Evolutionary conservation across 805 yeast genomes (phyloP).

Genomic region (Maudiozyma serrabonitensis): DNA sequence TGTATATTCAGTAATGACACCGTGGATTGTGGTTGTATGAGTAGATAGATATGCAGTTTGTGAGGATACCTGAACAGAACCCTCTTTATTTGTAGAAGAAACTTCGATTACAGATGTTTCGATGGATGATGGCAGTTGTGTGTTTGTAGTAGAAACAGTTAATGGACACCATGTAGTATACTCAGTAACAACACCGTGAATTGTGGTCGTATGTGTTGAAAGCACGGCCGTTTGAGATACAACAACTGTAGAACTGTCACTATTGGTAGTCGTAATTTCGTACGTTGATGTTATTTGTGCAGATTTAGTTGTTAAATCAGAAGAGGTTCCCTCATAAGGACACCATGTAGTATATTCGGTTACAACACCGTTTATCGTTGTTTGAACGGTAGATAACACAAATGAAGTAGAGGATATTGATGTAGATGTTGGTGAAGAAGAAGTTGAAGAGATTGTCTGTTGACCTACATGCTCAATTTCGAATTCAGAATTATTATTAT

Average conservation of each 20-base stretch:
- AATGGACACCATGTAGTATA: background rate
- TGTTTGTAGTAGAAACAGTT: background rate
- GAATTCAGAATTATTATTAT: too few relatives aligned
- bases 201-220: constrained; percentile 9
- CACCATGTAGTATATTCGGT: background rate
- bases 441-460: too few relatives aligned
- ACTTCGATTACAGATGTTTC: background rate
- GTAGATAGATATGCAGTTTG: constrained; percentile 6
- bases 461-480: too few relatives aligned
- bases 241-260: background rate
- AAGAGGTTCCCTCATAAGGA: background rate
- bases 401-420: background rate
- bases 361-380: background rate
- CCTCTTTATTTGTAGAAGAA: background rate
- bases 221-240: background rate
- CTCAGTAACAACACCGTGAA: background rate
- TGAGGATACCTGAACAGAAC: background rate
- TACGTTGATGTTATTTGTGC: background rate
- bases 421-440: background rate
- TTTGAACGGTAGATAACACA: background rate
- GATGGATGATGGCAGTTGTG: background rate
- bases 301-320: background rate
- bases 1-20: constrained; percentile 25
- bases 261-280: background rate
- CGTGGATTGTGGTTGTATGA: constrained; percentile 18